Base-by-base conservation (phyloP, 2,329 filamentous ascomycete genomes). In the Penicillium brasilianum region DNA sequence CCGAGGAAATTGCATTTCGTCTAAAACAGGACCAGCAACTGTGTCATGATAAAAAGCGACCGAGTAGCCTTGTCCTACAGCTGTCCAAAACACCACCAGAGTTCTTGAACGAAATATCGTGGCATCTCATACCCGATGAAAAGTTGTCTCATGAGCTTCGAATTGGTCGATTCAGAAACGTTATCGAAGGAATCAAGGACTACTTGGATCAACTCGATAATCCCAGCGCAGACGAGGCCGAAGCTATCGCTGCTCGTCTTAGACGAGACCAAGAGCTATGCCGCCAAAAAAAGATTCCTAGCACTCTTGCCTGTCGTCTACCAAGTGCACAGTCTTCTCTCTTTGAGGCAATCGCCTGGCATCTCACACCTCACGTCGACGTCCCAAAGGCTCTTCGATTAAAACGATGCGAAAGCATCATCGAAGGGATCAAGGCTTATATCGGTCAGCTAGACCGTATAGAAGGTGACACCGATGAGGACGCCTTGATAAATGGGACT, bases 31-130 rank as follows among this genome's bases (percentile, higher is more conserved):
- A 72, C 46, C 66, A 69, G 37, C 32, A 64, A 49, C 57, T 60
- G 25, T 72, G 68, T 86, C 48, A 52, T 10, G 59, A 64, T 18
- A 56, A 60, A 30, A 58, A 55, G n/a, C 34, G 69, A n/a, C 69
- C 70, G 10, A 69, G 60, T 46, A 60, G 39, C 20, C 39, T 71
- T 11, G 68, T 62, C 16, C 50, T 64, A n/a, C 61, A 66, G 46
- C 39, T 68, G 28, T 68, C 63, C 2, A 52, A 58, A 11, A 36
- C 46, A 25, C 28, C 64, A 16, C 57, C 57, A 32, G 39, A 50
- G 18, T 13, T 56, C 0, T 20, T 59, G 9, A 50, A 61, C 2
- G n/a, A 22, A 4, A 20, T 65, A 28, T 52, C 63, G 16, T 50
- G 60, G 48, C 59, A 69, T 30, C 36, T 67, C n/a, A 44, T 51